These are phyloP conservation scores for Ampelomyces quisqualis DNA, from an alignment of 2,329 filamentous ascomycete species.

Conservation along the genomic window DNA sequence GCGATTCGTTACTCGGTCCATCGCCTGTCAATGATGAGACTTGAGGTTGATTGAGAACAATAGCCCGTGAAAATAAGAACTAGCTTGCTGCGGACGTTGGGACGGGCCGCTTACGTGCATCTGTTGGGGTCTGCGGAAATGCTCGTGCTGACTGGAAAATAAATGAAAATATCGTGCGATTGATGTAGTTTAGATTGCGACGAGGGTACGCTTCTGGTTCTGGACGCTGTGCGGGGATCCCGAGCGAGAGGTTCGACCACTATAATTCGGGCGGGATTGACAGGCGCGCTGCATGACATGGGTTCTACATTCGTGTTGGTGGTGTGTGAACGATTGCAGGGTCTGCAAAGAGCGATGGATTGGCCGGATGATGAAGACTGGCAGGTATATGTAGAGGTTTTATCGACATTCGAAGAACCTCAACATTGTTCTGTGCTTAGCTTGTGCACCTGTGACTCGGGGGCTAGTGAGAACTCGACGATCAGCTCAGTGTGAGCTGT, in stretches of 20 bases:
- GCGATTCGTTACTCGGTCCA: too few relatives aligned
- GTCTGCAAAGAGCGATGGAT: background rate
- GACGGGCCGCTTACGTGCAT: slow-evolving; percentile 9
- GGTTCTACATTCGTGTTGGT: slow-evolving; percentile 3
- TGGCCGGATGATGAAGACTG: background rate
- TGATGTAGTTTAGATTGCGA: too few relatives aligned
- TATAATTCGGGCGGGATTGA: background rate
- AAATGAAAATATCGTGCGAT: slow-evolving; percentile 10
- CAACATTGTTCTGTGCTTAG: slow-evolving; percentile 5
- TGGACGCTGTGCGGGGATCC: background rate
- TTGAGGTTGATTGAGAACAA: background rate
- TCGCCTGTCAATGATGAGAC: too few relatives aligned
- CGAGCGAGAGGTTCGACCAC: background rate
- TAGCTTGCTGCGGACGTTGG: slow-evolving; percentile 4
- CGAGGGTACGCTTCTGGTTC: background rate
- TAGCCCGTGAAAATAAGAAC: too few relatives aligned
- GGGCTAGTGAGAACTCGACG: background rate
- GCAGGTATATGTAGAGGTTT: background rate
- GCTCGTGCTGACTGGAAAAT: slow-evolving; percentile 9
- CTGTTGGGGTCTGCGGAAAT: slow-evolving; percentile 8
- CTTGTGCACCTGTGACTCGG: background rate
- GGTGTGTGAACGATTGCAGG: slow-evolving; percentile 4
- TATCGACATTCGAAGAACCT: slow-evolving; percentile 3
- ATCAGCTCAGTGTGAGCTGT: background rate
- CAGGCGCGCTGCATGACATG: slow-evolving; percentile 2